Percentiles rank a stretch among this genome's conserved stretches.
These are phyloP conservation scores for Pseudozyma sp. DNA, from an alignment of 1,284 basidiomycete species.

Conservation along the genomic window DNA sequence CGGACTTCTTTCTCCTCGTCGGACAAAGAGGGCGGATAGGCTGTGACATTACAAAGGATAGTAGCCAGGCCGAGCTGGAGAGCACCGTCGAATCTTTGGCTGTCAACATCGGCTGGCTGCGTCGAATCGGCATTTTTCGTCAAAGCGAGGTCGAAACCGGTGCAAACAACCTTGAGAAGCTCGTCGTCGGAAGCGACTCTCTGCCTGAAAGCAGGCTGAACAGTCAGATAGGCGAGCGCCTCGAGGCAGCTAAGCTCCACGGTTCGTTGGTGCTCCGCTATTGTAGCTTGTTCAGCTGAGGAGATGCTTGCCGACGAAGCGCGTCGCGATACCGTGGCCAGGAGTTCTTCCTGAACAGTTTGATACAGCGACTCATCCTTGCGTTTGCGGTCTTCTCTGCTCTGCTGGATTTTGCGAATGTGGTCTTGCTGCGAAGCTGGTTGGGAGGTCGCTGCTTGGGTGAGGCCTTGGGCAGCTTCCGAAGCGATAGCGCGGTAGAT, in stretches of 20 bases:
- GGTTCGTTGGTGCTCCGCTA: slow-evolving; percentile 6
- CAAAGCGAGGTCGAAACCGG: slow-evolving; percentile 11
- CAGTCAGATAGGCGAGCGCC: slow-evolving; percentile 56
- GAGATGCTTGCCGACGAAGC: not conserved
- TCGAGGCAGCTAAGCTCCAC: slow-evolving; percentile 52
- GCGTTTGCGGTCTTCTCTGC: slow-evolving; percentile 21
- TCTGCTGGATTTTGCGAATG: slow-evolving; percentile 22
- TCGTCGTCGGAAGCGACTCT: slow-evolving; percentile 17
- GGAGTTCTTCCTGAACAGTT: slow-evolving; percentile 13
- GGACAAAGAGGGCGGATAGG: slow-evolving; percentile 47
- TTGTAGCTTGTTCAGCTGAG: not conserved
- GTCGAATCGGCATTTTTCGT: not conserved
- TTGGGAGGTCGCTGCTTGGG: slow-evolving; percentile 21
- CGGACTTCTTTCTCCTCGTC: slow-evolving; percentile 57
- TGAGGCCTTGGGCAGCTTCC: slow-evolving; percentile 25
- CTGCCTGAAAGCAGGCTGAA: slow-evolving; percentile 40
- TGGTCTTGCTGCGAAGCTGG: slow-evolving; percentile 32
- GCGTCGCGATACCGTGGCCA: not conserved
- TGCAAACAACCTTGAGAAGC: slow-evolving; percentile 41
- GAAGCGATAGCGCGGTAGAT: slow-evolving; percentile 21
- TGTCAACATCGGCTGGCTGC: slow-evolving; percentile 13
- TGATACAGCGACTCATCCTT: slow-evolving; percentile 30
- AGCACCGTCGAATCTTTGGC: slow-evolving; percentile 39
- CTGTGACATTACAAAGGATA: slow-evolving; percentile 44
- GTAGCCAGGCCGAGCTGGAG: slow-evolving; percentile 56